These are phyloP conservation scores for Marvania coccoides DNA, from an alignment of 139 green algal genomes.

Conservation along the genomic window DNA sequence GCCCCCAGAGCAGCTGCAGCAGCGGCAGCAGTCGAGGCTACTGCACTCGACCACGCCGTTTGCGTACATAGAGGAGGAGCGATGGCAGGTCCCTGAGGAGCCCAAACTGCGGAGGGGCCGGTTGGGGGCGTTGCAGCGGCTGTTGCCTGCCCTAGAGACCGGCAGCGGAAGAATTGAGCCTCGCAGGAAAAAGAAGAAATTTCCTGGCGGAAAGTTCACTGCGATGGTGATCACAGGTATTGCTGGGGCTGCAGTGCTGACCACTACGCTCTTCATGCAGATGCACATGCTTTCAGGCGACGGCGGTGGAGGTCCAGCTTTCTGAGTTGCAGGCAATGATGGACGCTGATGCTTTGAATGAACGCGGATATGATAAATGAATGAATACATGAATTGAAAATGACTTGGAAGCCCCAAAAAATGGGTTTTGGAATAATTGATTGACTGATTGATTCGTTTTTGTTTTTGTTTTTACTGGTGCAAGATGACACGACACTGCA, in stretches of 20 bases:
- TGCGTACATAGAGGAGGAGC: slow-evolving; percentile 13
- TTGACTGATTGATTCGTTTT: no score
- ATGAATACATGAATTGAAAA: no score
- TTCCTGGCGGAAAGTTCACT: not conserved
- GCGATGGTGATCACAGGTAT: not conserved
- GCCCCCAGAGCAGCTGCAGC: slow-evolving; percentile 17
- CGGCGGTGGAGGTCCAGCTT: no score
- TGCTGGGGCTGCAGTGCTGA: not conserved
- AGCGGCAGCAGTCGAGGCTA: not conserved
- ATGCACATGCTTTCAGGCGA: not conserved
- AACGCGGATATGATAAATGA: no score
- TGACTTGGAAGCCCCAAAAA: no score
- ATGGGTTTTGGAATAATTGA: no score
- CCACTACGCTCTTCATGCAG: not conserved
- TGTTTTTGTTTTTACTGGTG: no score
- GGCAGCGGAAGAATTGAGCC: not conserved
- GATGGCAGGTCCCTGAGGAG: slow-evolving; percentile 8
- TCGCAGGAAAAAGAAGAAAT: not conserved
- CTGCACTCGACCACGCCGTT: not conserved
- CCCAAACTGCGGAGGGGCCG: not conserved
- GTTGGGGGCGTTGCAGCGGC: not conserved
- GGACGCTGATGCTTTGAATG: no score
- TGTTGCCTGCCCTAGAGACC: not conserved
- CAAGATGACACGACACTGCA: no score
- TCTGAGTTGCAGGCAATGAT: no score